Evolutionary conservation across 1,284 basidiomycete species (phyloP).

Genomic region (Schizopora paradoxa): DNA sequence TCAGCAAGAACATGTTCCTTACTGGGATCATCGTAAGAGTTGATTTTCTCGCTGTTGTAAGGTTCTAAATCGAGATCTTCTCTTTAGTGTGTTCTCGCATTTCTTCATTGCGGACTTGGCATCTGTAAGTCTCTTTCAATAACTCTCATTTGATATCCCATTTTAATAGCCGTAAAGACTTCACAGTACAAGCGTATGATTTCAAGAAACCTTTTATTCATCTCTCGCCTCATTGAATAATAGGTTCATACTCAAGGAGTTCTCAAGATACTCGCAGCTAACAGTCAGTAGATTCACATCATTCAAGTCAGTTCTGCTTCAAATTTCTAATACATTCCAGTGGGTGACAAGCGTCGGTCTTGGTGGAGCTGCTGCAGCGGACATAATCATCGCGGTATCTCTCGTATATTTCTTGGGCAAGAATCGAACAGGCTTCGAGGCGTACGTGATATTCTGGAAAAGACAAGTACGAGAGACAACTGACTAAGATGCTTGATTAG

Average conservation of each 20-base stretch:
- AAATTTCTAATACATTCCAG: constrained; percentile 10
- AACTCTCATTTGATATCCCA: neutral
- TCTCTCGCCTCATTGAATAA: neutral
- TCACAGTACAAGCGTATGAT: constrained; percentile 27
- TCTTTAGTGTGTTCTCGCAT: constrained; percentile 22
- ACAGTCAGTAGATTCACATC: too few relatives aligned
- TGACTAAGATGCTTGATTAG: constrained; percentile 15
- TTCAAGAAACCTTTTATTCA: neutral
- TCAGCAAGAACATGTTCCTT: constrained; percentile 26
- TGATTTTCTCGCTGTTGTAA: neutral
- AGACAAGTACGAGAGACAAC: neutral
- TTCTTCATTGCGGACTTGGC: constrained; percentile 23
- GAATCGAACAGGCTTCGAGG: constrained; percentile 28
- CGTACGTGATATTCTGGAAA: constrained; percentile 17
- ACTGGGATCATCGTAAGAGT: constrained; percentile 25
- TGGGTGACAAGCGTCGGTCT: constrained; percentile 30
- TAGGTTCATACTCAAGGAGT: constrained; percentile 25
- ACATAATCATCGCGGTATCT: constrained; percentile 27
- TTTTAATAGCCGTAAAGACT: constrained; percentile 16
- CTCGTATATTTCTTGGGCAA: constrained; percentile 28
- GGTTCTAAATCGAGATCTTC: constrained; percentile 7
- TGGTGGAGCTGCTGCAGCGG: constrained; percentile 27
- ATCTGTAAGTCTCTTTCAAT: constrained; percentile 17
- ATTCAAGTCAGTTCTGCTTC: neutral
- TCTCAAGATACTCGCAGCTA: constrained; percentile 24